These are phyloP conservation scores for Oryza nivara DNA, from an alignment of 176 grass and related monocot genomes.

Conservation along the genomic window DNA sequence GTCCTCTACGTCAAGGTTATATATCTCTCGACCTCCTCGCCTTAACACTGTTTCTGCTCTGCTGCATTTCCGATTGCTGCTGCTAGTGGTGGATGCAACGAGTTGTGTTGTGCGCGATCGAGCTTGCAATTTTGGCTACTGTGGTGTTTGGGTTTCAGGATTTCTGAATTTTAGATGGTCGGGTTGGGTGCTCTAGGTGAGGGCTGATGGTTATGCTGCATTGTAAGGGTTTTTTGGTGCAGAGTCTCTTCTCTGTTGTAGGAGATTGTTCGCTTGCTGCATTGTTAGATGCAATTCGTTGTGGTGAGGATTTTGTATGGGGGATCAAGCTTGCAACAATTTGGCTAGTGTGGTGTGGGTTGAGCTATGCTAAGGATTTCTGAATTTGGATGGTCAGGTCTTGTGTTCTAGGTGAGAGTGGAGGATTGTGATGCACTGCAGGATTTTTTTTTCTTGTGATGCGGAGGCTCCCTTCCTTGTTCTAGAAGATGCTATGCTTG, in stretches of 20 bases:
- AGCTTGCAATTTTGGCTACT: neutral
- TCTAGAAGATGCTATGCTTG: neutral
- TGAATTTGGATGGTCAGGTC: neutral
- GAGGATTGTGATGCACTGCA: neutral
- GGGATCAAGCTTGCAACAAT: neutral
- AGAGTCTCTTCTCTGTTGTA: neutral
- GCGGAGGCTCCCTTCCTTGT: neutral
- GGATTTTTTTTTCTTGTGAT: neutral
- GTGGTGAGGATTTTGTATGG: neutral
- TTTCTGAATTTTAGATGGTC: neutral
- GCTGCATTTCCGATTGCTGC: neutral
- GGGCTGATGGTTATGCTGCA: neutral
- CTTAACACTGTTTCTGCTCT: neutral
- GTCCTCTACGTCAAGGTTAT: constrained; percentile 91
- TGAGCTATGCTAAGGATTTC: too few species aligned
- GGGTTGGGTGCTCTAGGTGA: neutral
- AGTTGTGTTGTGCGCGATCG: neutral
- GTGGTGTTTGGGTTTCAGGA: neutral
- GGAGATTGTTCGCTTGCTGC: neutral
- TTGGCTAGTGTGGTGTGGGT: neutral
- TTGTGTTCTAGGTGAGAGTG: neutral
- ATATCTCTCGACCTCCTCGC: too few species aligned
- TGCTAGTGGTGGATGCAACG: neutral
- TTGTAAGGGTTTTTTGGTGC: neutral
- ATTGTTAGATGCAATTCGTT: neutral